Percentiles rank a stretch among this genome's conserved stretches.
These are phyloP conservation scores for Serpula lacrymans DNA, from an alignment of 768 basidiomycete species.

Conservation along the genomic window DNA sequence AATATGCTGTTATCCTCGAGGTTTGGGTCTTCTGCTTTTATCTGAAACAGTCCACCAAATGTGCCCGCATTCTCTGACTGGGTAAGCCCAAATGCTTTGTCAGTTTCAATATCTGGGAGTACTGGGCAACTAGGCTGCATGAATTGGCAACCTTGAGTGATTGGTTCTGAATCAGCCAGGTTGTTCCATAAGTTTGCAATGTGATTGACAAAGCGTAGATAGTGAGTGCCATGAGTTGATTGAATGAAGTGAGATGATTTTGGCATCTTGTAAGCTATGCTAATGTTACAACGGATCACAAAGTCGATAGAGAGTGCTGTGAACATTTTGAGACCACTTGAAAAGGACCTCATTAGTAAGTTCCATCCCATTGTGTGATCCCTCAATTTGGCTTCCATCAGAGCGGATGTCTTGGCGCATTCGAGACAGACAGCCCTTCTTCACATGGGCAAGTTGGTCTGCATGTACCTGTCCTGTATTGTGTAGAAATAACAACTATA, in stretches of 20 bases:
- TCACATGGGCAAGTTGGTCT: slow-evolving; percentile 23
- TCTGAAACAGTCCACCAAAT: too few relatives aligned
- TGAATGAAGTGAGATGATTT: slow-evolving; percentile 5
- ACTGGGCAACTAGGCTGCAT: too few relatives aligned
- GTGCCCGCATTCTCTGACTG: too few relatives aligned
- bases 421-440: slow-evolving; percentile 22
- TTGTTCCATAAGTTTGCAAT: slow-evolving; percentile 16
- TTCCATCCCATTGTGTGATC: slow-evolving; percentile 28
- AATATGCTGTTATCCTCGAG: too few relatives aligned
- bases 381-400: slow-evolving; percentile 27
- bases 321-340: slow-evolving; percentile 21
- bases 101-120: too few relatives aligned
- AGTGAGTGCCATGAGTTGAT: slow-evolving; percentile 20
- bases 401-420: slow-evolving; percentile 15
- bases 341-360: slow-evolving; percentile 10
- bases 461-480: slow-evolving; percentile 24
- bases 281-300: slow-evolving; percentile 18
- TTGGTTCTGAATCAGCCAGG: too few relatives aligned
- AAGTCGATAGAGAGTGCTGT: slow-evolving; percentile 14
- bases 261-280: slow-evolving; percentile 2
- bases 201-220: slow-evolving; percentile 15
- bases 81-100: too few relatives aligned
- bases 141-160: too few relatives aligned
- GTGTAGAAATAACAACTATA: too few relatives aligned
- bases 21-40: too few relatives aligned